Conservation (phyloP, 1,284 basidiomycete species). For the Exobasidium cylindrosporum region DNA sequence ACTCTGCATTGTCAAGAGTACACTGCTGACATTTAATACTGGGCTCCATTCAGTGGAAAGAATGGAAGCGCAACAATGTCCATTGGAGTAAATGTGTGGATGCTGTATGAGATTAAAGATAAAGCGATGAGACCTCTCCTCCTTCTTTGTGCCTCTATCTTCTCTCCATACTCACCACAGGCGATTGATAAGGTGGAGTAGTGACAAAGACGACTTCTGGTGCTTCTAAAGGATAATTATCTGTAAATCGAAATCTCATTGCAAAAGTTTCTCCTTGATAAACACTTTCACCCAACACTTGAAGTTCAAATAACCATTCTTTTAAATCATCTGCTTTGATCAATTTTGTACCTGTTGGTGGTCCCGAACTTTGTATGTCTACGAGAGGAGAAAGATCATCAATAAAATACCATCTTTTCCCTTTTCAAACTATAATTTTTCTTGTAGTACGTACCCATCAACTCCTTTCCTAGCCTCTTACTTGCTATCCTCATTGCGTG, state of each 20-base stretch:
- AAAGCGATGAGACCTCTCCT: too few relatives aligned
- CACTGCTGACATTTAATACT: slow-evolving; percentile 43
- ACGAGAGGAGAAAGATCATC: not conserved
- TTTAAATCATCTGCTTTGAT: slow-evolving; percentile 39
- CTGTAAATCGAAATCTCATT: slow-evolving; percentile 47
- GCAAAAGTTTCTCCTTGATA: slow-evolving; percentile 43
- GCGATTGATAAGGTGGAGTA: slow-evolving; percentile 42
- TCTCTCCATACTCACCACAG: slow-evolving; percentile 35
- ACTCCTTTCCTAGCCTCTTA: not conserved
- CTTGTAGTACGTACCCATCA: slow-evolving; percentile 1
- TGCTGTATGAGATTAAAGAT: too few relatives aligned
- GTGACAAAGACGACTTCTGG: slow-evolving; percentile 51
- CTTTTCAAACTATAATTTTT: not conserved
- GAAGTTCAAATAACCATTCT: slow-evolving; percentile 38
- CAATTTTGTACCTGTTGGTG: slow-evolving; percentile 31
- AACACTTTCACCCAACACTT: slow-evolving; percentile 38
- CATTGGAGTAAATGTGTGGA: slow-evolving; percentile 45
- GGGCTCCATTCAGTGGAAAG: slow-evolving; percentile 50
- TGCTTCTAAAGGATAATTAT: slow-evolving; percentile 49
- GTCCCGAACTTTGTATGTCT: slow-evolving; percentile 30
- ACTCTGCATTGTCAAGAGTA: slow-evolving; percentile 50
- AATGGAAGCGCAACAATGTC: slow-evolving; percentile 50
- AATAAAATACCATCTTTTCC: slow-evolving; percentile 10
- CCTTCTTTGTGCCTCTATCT: not conserved
- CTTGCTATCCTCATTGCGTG: slow-evolving; percentile 2